phyloP scores from a whole-genome alignment of 805 yeast genomes.

The Cyberlindnera bimundalis region DNA sequence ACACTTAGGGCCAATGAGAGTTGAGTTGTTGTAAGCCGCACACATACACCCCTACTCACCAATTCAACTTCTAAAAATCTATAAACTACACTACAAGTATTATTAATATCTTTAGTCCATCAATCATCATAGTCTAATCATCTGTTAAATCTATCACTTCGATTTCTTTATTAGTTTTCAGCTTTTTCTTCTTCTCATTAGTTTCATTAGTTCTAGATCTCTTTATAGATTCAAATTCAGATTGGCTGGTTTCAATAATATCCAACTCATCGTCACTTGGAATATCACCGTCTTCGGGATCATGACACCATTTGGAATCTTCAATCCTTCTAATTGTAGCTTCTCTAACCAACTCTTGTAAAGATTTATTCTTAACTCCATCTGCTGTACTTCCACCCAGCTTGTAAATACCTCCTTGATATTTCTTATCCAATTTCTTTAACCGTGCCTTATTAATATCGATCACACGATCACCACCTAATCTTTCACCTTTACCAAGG shows the following conservation, averaged over 20 bases:
- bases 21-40: constrained; percentile 5
- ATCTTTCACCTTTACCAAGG: constrained; percentile 14
- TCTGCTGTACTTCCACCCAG: constrained; percentile 7
- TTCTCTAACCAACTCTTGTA: constrained; percentile 45
- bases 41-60: too few relatives aligned
- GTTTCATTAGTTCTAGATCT: not conserved
- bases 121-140: constrained; percentile 1
- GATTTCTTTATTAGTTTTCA: not conserved
- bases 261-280: constrained; percentile 45
- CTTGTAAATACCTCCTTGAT: constrained; percentile 17
- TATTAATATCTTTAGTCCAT: not conserved
- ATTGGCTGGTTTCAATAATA: constrained; percentile 21
- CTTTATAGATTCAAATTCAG: constrained; percentile 1
- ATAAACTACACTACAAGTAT: too few relatives aligned
- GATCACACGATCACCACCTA: constrained; percentile 28
- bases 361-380: constrained; percentile 11
- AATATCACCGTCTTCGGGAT: constrained; percentile 29
- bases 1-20: constrained; percentile 11
- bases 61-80: too few relatives aligned
- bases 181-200: not conserved
- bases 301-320: constrained; percentile 50
- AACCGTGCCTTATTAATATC: constrained; percentile 38
- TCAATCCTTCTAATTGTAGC: constrained; percentile 62
- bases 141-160: constrained; percentile 10
- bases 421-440: constrained; percentile 33